Evolutionary conservation across 2,329 filamentous ascomycete species (phyloP), one percentile per base, ranked within the genome.

Genomic region (Fusarium fracticaudum): DNA sequence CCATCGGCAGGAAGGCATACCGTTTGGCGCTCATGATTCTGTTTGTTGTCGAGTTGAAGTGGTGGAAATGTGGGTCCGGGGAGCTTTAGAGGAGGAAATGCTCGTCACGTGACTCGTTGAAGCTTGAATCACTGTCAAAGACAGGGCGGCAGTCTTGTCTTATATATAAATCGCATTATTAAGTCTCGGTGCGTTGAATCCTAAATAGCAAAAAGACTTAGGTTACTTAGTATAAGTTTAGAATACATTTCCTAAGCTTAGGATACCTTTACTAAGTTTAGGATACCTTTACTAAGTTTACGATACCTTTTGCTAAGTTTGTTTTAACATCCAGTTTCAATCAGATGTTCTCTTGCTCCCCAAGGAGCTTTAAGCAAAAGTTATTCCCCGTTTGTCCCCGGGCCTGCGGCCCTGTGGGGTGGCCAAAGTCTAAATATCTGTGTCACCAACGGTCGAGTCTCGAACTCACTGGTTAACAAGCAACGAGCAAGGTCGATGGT

Each of bases 1-100:
- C 90, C 91, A 93, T 93, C 13, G 91, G 87, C 72, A 93, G 82
- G 75, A 93, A 89, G 13, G 91, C 90, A 80, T 92, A 93, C 9
- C 51, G 51, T 81, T 92, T 92, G 53, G 85, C 84, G 69, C 84
- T 86, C 86, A 88, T 88, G 57, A 24, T 59, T 18, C 26, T 8
- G 2, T 33, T n/a, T 33, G 38, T 37, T 55, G 24, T 29, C 14
- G 18, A 26, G 31, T 38, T 18, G 35, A 41, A 29, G 26, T 26
- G 51, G 26, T 26, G 51, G 33, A 37, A 54, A 38, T 13, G 51
- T 55, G 35, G 51, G 51, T 29, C 51, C 2, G 9, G 31, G 12
- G 17, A 11, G 5, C 22, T 26, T 26, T 20, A 24, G 45, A 48
- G 37, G 41, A 44, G 6, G 31, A 14, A 22, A 17, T 8, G 4